A percentile compares a stretch with the other conserved stretches of the same genome.
Conservation (phyloP, 1,284 basidiomycete genomes). For the Microbotryum scabiosae region DNA sequence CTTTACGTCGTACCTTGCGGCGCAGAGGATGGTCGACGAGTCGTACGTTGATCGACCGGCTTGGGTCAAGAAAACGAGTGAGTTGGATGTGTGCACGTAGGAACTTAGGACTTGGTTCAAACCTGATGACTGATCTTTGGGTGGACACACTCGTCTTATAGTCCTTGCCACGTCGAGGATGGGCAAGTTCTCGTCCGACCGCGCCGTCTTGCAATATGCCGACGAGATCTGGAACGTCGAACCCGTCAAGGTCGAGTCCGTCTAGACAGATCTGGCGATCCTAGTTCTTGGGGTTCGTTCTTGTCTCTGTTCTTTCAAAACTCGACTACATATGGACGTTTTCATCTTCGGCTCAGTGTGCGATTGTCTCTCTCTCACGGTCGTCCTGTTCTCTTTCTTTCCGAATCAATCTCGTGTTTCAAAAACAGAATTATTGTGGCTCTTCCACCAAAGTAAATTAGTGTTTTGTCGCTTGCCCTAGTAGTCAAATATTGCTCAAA, state of each 20-base stretch:
- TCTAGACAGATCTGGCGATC: not conserved
- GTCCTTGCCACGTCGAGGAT: slow-evolving; percentile 44
- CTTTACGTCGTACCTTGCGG: slow-evolving; percentile 81
- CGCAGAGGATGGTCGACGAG: slow-evolving; percentile 73
- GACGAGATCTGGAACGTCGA: slow-evolving; percentile 37
- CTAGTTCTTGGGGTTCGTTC: no score
- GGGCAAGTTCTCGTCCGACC: slow-evolving; percentile 90
- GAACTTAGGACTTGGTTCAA: not conserved
- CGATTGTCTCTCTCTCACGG: no score
- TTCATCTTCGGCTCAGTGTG: no score
- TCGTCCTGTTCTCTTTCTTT: no score
- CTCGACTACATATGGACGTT: no score
- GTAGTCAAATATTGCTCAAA: no score
- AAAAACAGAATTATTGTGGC: no score
- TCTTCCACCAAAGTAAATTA: no score
- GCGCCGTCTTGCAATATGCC: slow-evolving; percentile 81
- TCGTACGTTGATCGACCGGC: slow-evolving; percentile 62
- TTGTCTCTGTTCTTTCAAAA: no score
- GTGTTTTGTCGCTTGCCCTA: no score
- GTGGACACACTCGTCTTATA: slow-evolving; percentile 31
- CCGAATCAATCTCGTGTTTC: no score
- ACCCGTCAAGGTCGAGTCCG: slow-evolving; percentile 10
- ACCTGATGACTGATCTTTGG: not conserved
- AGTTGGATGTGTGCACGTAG: slow-evolving; percentile 39
- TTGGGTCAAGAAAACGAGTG: slow-evolving; percentile 85